These are phyloP conservation scores for Halocafeteria seosinensis DNA, from an alignment of 108 stramenopile species.

Conservation along the genomic window DNA sequence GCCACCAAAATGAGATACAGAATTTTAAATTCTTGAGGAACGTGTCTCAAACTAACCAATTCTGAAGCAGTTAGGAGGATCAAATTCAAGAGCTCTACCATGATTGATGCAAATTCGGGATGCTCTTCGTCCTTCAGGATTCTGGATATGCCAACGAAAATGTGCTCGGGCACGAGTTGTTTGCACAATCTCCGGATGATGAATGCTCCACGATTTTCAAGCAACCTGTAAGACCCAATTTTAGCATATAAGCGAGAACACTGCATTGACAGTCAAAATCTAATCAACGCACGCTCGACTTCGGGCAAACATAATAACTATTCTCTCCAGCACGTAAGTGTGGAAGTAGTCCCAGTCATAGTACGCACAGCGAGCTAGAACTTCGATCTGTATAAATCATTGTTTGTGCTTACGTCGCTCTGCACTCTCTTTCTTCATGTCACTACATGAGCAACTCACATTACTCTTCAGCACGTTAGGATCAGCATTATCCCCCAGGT, in stretches of 20 bases:
- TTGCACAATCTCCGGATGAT: constrained; percentile 87
- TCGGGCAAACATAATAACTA: constrained; percentile 62
- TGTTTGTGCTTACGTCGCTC: too few relatives aligned
- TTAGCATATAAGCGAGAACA: too few relatives aligned
- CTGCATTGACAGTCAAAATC: too few relatives aligned
- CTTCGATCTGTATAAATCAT: too few relatives aligned
- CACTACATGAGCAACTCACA: too few relatives aligned
- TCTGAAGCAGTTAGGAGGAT: constrained; percentile 86
- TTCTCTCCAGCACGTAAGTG: constrained; percentile 63
- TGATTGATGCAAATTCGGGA: constrained; percentile 52
- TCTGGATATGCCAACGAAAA: constrained; percentile 68
- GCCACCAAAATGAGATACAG: too few relatives aligned
- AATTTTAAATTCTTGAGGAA: too few relatives aligned
- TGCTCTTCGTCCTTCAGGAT: constrained; percentile 14
- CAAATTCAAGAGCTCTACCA: constrained; percentile 91
- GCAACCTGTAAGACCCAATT: too few relatives aligned
- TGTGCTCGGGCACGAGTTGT: constrained; percentile 68
- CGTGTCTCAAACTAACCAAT: too few relatives aligned
- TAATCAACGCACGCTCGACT: too few relatives aligned
- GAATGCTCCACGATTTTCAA: constrained; percentile 80
- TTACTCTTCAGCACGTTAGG: constrained; percentile 72
- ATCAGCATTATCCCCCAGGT: constrained; percentile 63
- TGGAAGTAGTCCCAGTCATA: constrained; percentile 57
- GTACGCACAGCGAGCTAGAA: constrained; percentile 69
- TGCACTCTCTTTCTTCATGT: too few relatives aligned